Conservation (phyloP, 148 eudicot genomes). For the Heliosperma pusillum region DNA sequence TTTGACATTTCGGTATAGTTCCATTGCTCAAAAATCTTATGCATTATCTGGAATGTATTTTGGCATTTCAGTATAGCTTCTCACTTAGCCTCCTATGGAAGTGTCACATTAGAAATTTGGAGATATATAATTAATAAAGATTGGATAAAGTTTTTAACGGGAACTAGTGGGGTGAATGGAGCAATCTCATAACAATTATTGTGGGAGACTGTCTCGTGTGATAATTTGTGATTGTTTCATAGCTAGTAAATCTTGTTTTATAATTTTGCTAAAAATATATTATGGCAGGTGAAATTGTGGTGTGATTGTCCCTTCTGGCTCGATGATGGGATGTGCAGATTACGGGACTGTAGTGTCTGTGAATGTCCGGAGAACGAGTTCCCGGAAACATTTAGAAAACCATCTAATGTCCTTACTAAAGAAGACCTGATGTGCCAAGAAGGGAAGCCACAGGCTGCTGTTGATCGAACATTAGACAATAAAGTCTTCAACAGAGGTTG, state of each 20-base stretch:
- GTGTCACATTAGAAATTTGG: no score
- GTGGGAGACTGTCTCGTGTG: no score
- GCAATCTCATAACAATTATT: no score
- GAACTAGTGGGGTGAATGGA: no score
- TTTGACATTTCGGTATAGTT: background rate
- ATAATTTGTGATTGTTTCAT: no score
- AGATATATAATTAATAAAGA: no score
- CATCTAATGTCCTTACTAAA: slow-evolving; percentile 42
- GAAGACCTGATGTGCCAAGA: slow-evolving; percentile 81
- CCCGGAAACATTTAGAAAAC: slow-evolving; percentile 67
- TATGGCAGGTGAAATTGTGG: slow-evolving; percentile 68
- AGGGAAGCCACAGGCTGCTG: slow-evolving; percentile 76
- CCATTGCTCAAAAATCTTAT: background rate
- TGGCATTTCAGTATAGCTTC: background rate
- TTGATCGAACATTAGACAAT: slow-evolving; percentile 75
- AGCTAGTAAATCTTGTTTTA: background rate
- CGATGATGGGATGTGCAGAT: slow-evolving; percentile 84
- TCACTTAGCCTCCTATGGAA: no score
- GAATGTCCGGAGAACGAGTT: slow-evolving; percentile 89
- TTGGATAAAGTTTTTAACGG: no score
- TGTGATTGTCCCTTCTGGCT: slow-evolving; percentile 95
- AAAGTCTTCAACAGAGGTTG: slow-evolving; percentile 80
- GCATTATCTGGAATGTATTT: background rate
- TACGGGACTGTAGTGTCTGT: slow-evolving; percentile 88
- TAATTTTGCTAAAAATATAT: background rate